These are phyloP conservation scores for Boletus tylopilopsis DNA, from an alignment of 768 basidiomycete species.

Conservation along the genomic window DNA sequence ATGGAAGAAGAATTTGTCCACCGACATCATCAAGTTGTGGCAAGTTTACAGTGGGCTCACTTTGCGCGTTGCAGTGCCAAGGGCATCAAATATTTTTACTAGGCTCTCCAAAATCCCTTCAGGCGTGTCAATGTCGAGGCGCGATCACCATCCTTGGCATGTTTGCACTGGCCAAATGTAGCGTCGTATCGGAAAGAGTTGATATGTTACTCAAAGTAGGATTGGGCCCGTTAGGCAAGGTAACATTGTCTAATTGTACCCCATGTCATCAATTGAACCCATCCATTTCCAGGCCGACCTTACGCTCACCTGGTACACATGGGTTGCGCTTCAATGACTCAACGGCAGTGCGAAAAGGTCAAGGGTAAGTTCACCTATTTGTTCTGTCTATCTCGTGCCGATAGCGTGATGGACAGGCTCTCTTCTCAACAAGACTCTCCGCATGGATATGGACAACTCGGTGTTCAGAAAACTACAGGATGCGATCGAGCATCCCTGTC, in stretches of 20 bases:
- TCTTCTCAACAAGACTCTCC: constrained; percentile 77
- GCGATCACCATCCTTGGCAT: constrained; percentile 97
- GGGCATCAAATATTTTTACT: background rate
- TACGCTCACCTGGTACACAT: constrained; percentile 89
- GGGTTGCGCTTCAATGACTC: constrained; percentile 86
- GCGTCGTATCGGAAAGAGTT: constrained; percentile 76
- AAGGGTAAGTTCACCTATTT: constrained; percentile 56
- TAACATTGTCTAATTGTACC: constrained; percentile 27
- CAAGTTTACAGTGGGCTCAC: constrained; percentile 81
- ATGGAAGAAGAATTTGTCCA: constrained; percentile 87
- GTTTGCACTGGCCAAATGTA: constrained; percentile 81
- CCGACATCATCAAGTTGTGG: constrained; percentile 92
- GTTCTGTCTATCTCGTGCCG: background rate
- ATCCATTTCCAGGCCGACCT: constrained; percentile 67
- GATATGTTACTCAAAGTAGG: constrained; percentile 86
- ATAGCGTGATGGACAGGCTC: constrained; percentile 54
- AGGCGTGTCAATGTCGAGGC: constrained; percentile 83
- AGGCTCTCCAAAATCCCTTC: constrained; percentile 77
- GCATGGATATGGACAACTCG: constrained; percentile 81
- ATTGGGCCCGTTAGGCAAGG: constrained; percentile 80
- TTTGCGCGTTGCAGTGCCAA: background rate
- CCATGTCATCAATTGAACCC: background rate
- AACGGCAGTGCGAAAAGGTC: constrained; percentile 93
- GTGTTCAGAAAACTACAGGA: constrained; percentile 84
- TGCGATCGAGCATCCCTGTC: constrained; percentile 74